phyloP scores from a whole-genome alignment of 306 rosid species.

The Betula pendula region DNA sequence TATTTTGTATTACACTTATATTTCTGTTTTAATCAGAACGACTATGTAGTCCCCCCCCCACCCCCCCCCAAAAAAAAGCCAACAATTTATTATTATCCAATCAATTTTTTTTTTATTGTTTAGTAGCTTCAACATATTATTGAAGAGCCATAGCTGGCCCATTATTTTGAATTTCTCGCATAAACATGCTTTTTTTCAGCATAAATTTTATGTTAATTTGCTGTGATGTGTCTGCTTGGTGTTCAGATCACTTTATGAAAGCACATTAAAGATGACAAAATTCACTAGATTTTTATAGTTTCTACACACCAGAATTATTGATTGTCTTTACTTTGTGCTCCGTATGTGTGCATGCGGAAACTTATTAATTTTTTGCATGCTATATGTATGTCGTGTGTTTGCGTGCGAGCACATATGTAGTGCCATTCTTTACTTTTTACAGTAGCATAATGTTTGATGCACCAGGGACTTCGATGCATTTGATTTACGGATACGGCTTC shows the following conservation, averaged over 20 bases:
- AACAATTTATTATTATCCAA: too few relatives aligned
- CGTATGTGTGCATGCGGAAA: not conserved
- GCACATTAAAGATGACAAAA: not conserved
- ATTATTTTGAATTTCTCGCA: not conserved
- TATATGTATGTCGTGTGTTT: constrained; percentile 3
- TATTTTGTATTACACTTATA: not conserved
- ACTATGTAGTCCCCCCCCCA: not conserved
- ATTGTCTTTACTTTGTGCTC: not conserved
- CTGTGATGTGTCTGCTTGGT: not conserved
- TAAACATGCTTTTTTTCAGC: not conserved
- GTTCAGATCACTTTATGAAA: not conserved
- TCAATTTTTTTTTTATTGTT: not conserved
- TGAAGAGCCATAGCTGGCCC: not conserved
- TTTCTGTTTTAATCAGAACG: not conserved
- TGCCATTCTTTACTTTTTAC: constrained; percentile 25
- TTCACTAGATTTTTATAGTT: not conserved
- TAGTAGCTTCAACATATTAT: not conserved
- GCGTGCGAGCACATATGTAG: constrained; percentile 12
- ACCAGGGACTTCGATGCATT: constrained; percentile 87
- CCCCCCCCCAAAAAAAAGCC: not conserved
- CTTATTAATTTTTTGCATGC: constrained; percentile 11
- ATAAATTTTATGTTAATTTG: not conserved
- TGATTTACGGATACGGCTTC: constrained; percentile 79
- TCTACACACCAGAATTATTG: not conserved
- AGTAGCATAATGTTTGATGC: constrained; percentile 34